These are phyloP conservation scores for Microbotryum saponariae DNA, from an alignment of 1,284 basidiomycete species.

Conservation along the genomic window DNA sequence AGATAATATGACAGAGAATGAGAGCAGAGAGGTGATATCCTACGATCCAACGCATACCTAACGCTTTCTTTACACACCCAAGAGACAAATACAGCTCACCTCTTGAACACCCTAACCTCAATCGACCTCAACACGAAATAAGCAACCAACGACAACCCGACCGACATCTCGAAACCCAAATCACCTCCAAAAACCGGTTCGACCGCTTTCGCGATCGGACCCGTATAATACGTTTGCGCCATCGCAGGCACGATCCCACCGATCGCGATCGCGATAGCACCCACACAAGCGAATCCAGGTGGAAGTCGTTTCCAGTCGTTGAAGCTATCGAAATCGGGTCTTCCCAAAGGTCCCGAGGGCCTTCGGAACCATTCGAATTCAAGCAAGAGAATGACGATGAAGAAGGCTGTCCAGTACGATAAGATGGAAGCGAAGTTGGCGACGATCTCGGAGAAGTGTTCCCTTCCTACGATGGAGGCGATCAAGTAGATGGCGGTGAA, in stretches of 20 bases:
- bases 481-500: slow-evolving; percentile 52
- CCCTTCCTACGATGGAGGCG: slow-evolving; percentile 55
- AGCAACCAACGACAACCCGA: no score
- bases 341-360: slow-evolving; percentile 28
- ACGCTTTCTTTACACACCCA: no score
- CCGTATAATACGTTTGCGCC: slow-evolving; percentile 22
- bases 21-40: no score
- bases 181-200: slow-evolving; percentile 23
- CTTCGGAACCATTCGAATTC: slow-evolving; percentile 40
- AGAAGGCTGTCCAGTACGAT: slow-evolving; percentile 59
- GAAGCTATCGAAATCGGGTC: slow-evolving; percentile 55
- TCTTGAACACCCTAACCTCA: no score
- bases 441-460: slow-evolving; percentile 55
- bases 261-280: slow-evolving; percentile 1
- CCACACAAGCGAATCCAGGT: slow-evolving; percentile 1
- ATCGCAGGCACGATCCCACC: slow-evolving; percentile 7
- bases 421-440: slow-evolving; percentile 52
- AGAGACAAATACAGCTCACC: no score
- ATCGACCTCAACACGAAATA: no score
- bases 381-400: slow-evolving; percentile 55
- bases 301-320: slow-evolving; percentile 42
- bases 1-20: no score
- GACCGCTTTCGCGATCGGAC: slow-evolving; percentile 21
- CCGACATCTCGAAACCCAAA: slow-evolving; percentile 5
- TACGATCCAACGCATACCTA: no score